phyloP scores from a whole-genome alignment of 805 yeast species.

The Babjeviella inositovora region DNA sequence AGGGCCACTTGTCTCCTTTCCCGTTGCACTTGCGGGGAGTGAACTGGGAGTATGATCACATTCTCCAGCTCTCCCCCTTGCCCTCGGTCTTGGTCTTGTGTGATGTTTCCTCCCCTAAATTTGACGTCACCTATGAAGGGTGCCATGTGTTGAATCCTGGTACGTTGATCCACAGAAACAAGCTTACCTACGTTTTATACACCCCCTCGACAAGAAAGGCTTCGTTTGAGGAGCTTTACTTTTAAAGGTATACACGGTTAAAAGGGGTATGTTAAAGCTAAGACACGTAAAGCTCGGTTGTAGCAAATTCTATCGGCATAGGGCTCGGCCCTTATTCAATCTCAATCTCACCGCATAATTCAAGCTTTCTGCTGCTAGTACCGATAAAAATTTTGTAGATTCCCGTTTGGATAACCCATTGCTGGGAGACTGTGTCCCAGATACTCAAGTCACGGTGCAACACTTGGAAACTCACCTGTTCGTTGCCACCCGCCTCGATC shows the following conservation, averaged over 20 bases:
- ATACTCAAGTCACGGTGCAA: constrained; percentile 35
- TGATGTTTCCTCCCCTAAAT: constrained; percentile 57
- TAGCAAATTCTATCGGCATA: no score
- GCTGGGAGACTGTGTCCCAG: constrained; percentile 38
- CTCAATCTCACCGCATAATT: constrained; percentile 26
- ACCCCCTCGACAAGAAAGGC: constrained; percentile 39
- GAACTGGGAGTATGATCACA: constrained; percentile 53
- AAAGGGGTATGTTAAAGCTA: no score
- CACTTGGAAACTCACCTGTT: constrained; percentile 21
- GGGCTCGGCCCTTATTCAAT: no score
- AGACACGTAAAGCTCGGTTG: no score
- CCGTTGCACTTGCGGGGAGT: constrained; percentile 41
- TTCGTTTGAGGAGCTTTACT: constrained; percentile 26
- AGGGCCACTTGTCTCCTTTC: constrained; percentile 80
- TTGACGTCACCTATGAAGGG: constrained; percentile 68
- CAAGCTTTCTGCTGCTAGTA: constrained; percentile 27
- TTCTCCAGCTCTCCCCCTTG: constrained; percentile 58
- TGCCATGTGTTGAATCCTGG: constrained; percentile 71
- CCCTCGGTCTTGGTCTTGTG: constrained; percentile 53
- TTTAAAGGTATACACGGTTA: constrained; percentile 5
- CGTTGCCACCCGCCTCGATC: constrained; percentile 20
- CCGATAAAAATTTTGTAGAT: constrained; percentile 34
- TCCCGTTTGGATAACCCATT: constrained; percentile 45
- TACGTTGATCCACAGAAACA: constrained; percentile 24
- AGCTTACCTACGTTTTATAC: constrained; percentile 62